phyloP scores from a whole-genome alignment of 1,139 yeast genomes.

The Hansenula sp. region DNA sequence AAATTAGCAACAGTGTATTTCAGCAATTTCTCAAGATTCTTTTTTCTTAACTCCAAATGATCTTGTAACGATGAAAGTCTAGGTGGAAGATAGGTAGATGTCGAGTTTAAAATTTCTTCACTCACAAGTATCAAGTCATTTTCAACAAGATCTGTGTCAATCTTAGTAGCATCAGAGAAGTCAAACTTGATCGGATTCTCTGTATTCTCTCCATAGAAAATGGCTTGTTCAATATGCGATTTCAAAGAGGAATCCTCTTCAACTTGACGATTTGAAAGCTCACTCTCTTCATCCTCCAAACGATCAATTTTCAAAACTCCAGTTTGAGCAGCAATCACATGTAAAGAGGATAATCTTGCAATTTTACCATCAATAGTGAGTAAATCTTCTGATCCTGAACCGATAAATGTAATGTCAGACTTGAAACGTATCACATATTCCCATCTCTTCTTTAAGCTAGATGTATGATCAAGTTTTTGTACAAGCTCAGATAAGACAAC shows the following conservation, averaged over 20 bases:
- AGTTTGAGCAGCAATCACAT: slow-evolving; percentile 51
- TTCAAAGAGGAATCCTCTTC: slow-evolving; percentile 42
- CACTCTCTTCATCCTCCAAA: slow-evolving; percentile 13
- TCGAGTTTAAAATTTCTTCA: slow-evolving; percentile 51
- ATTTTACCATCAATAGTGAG: slow-evolving; percentile 18
- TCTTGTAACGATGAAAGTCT: slow-evolving; percentile 37
- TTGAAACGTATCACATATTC: slow-evolving; percentile 69
- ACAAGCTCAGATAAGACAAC: slow-evolving; percentile 65
- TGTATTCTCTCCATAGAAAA: slow-evolving; percentile 40
- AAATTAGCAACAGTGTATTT: slow-evolving; percentile 17
- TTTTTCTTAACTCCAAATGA: slow-evolving; percentile 39
- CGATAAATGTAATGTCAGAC: slow-evolving; percentile 50
- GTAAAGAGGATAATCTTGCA: slow-evolving; percentile 37
- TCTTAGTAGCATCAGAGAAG: slow-evolving; percentile 32
- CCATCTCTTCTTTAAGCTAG: slow-evolving; percentile 55
- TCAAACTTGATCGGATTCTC: slow-evolving; percentile 57
- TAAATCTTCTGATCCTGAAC: slow-evolving; percentile 51
- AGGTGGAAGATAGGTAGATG: slow-evolving; percentile 42
- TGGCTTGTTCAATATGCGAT: slow-evolving; percentile 78
- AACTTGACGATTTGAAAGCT: slow-evolving; percentile 10
- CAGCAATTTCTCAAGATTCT: slow-evolving; percentile 24
- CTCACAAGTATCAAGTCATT: slow-evolving; percentile 47
- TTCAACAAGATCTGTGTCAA: slow-evolving; percentile 37
- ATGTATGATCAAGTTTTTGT: slow-evolving; percentile 40
- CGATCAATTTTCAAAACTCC: slow-evolving; percentile 65